Conservation (phyloP, 371 early-diverging fungal genomes). For the Circinella umbellata region DNA sequence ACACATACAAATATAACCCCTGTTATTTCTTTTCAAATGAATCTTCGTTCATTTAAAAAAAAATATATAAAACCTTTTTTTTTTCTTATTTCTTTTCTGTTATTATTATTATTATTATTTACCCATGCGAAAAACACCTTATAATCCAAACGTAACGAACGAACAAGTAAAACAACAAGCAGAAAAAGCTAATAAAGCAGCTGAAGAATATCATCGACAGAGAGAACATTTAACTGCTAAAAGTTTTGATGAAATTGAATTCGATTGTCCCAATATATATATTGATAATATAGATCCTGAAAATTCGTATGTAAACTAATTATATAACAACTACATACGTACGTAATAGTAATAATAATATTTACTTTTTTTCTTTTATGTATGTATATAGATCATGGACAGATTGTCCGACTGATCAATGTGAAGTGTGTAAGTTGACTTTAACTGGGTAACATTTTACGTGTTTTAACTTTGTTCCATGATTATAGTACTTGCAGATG, state of each 20-base stretch:
- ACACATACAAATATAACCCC: too few species aligned
- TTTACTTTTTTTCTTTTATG: too few species aligned
- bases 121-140: constrained; percentile 6
- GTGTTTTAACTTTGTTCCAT: background rate
- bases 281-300: constrained; percentile 7
- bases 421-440: constrained; percentile 15
- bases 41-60: background rate
- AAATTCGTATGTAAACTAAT: constrained; percentile 9
- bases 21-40: too few species aligned
- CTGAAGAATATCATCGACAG: constrained; percentile 10
- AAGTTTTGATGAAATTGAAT: constrained; percentile 10
- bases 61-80: background rate
- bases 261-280: constrained; percentile 10
- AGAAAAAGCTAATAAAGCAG: background rate
- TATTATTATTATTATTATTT: background rate
- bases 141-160: background rate
- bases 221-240: constrained; percentile 1
- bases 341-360: too few species aligned
- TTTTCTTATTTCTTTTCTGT: background rate
- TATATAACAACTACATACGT: too few species aligned
- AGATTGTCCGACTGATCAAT: constrained; percentile 11
- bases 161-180: constrained; percentile 4
- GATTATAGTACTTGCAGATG: constrained; percentile 9
- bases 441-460: background rate
- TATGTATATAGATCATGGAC: constrained; percentile 7